Evolutionary conservation across 192 early-diverging fungal species (phyloP).

Genomic region (Coemansia sp.): DNA sequence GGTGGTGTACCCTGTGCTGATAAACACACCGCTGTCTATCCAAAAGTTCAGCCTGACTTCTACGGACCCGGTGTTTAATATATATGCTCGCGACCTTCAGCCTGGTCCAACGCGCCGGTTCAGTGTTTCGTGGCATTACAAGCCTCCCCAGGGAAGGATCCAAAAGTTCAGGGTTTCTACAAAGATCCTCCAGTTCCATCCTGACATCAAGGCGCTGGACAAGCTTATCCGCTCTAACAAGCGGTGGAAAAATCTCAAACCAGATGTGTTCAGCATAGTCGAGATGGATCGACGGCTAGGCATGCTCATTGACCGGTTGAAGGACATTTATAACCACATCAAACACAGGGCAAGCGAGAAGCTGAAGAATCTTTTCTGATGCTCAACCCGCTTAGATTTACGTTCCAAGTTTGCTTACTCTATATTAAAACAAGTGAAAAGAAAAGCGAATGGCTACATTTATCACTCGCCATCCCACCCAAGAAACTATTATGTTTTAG

Average conservation of each 20-base stretch:
- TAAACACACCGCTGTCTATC: constrained; percentile 36
- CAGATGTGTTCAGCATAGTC: no score
- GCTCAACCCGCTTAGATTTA: no score
- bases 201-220: constrained; percentile 41
- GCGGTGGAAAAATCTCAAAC: not conserved
- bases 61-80: constrained; percentile 21
- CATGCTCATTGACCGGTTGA: no score
- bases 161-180: constrained; percentile 33
- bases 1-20: constrained; percentile 39
- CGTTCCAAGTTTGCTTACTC: no score
- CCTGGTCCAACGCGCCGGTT: constrained; percentile 31
- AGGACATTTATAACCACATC: no score
- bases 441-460: no score
- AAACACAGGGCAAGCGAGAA: constrained; percentile 1
- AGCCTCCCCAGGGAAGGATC: not conserved
- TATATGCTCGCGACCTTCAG: constrained; percentile 39
- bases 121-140: constrained; percentile 41
- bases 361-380: no score
- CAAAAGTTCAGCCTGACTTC: constrained; percentile 29
- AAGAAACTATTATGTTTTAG: no score
- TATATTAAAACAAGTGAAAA: no score
- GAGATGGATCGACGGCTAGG: no score
- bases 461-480: no score
- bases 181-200: constrained; percentile 44
- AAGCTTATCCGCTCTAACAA: constrained; percentile 34